A percentile compares a stretch with the other conserved stretches of the same genome.
Conservation (phyloP, 768 basidiomycete species). For the Pleurotus ostreatus region DNA sequence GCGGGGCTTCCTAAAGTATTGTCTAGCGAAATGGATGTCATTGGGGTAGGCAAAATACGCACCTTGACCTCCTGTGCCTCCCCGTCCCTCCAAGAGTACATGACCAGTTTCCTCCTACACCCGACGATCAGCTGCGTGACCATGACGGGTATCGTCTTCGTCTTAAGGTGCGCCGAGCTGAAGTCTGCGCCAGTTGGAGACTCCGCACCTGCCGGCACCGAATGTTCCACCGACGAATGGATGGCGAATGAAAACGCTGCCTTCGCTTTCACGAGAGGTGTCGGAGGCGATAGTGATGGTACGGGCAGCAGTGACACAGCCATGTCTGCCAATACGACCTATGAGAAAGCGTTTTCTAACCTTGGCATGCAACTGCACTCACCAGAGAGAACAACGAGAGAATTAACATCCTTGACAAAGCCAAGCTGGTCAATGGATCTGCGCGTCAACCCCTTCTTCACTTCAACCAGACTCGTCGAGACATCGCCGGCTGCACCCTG, state of each 20-base stretch:
- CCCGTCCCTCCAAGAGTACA: constrained; percentile 86
- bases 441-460: constrained; percentile 60
- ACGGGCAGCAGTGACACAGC: constrained; percentile 72
- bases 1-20: constrained; percentile 61
- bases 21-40: neutral
- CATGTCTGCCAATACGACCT: constrained; percentile 47
- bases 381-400: constrained; percentile 85
- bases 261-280: constrained; percentile 71
- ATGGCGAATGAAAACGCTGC: constrained; percentile 81
- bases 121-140: constrained; percentile 82
- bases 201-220: constrained; percentile 21
- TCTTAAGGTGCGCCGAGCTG: constrained; percentile 14
- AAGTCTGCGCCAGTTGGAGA: constrained; percentile 23
- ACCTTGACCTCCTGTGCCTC: constrained; percentile 73
- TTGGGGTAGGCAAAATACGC: constrained; percentile 14
- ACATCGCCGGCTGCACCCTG: too few species aligned
- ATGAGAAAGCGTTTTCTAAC: neutral
- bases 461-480: constrained; percentile 47
- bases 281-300: constrained; percentile 66
- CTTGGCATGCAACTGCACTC: neutral
- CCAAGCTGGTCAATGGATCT: constrained; percentile 86
- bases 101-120: constrained; percentile 77
- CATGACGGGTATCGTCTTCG: constrained; percentile 54
- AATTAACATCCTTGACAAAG: constrained; percentile 81
- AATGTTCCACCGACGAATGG: constrained; percentile 55